Evolutionary conservation across 2,329 filamentous ascomycete species (phyloP), one percentile per base, ranked within the genome.

Genomic region (Arthroderma sp.): DNA sequence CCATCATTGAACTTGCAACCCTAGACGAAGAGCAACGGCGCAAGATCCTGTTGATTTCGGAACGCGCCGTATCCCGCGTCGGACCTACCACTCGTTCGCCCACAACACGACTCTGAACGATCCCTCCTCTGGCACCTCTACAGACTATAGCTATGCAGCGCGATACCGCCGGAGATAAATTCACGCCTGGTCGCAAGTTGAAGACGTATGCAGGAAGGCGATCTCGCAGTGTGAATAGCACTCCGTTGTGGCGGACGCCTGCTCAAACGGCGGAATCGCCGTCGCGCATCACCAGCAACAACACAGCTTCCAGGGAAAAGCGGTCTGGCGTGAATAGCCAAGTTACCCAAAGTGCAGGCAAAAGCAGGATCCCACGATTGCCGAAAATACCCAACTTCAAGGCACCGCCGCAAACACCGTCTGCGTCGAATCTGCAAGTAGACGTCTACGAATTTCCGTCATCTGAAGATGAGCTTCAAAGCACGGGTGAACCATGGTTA

Each of bases 371-470:
- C 8, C 32, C 11, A 9, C 32, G 32, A 34, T 2, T 34, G 3
- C 32, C 8, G 32, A 34, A 34, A 34, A 11, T 11, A 9, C 32
- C 32, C 32, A 11, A 2, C 32, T 2, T 11, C 2, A 34, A 34
- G 11, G 34, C 29, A 10, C 8, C 36, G 15, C 22, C 41, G 32
- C 33, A 31, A 36, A 43, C 41, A 8, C 41, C 41, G 28, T 30
- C 30, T 6, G n/a, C 22, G 15, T 30, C 32, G 22, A 22, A 43
- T 9, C 15, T 3, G 15, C 29, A 37, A 11, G 37, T 30, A 38
- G 43, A 45, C 30, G 49, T 59, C 28, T 59, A 52, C 41, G 57
- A 60, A 33, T 39, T 58, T 22, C 51, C 51, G 7, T 57, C 56
- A 5, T 59, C 58, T 9, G 54, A 53, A 27, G 58, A 60, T 6